Evolutionary conservation across 768 basidiomycete genomes (phyloP), one percentile per base, ranked within the genome.

Genomic region (Hypholoma sublateritium): DNA sequence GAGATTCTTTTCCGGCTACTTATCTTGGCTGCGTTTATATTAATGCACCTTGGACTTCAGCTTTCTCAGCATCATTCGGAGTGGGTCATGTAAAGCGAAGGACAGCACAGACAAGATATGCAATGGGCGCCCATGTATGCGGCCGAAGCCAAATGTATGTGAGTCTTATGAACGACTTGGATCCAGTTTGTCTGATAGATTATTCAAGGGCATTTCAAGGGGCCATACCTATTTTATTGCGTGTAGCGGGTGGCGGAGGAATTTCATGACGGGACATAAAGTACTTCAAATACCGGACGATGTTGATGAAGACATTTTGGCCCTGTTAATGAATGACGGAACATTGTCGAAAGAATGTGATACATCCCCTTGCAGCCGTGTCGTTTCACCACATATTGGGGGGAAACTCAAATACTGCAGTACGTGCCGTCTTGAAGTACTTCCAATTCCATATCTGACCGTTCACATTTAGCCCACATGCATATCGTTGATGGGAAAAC

Each of bases 381-480:
- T 56, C 4, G 32, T 56, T 3, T 35, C 55, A 5, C 45, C 55
- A 4, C 55, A 56, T 32, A 56, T 56, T 49, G 55, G 35, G 5
- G 19, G 11, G n/a, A 48, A 35, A 32, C 45, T 39, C 7, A 22
- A 22, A 17, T 13, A 48, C 11, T 56, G 55, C 37, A 21, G 55
- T 56, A 56, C 12, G 55, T 56, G 1, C 16, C 6, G 24, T 21
- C 19, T n/a, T 24, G 5, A 41, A 32, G 4, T 4, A 5, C 19
- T 19, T n/a, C n/a, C 22, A 9, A 22, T 35, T 16, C 32, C 21
- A 7, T 9, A 17, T 37, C 11, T 2, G 37, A 48, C 16, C 21
- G 12, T 48, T 56, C 28, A 41, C 17, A 13, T 46, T 17, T 24
- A 19, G 43, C 45, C 2, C 55, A 48, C 32, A 56, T 21, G 22